Base-by-base conservation (phyloP, 140 eudicot genomes). In the Senecio squalidus region DNA sequence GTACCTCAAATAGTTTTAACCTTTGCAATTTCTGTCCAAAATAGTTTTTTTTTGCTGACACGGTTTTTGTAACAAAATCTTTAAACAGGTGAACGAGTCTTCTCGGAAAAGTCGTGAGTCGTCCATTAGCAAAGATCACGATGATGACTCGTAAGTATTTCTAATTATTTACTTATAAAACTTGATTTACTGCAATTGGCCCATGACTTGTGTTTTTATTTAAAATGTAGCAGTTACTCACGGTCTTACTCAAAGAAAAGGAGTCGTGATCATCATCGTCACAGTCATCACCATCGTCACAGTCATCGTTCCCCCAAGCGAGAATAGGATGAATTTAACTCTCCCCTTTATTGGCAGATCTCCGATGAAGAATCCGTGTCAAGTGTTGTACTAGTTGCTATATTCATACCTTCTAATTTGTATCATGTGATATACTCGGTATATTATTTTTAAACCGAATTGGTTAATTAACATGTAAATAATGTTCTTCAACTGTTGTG, bases 71-170 rank as follows among this genome's bases (percentile, higher is more conserved):
- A 36, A 36, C 43, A 9, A 44, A n/a, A n/a, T n/a, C 27, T 39
- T 69, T 72, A 52, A 43, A 60, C 81, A 80, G 84, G 82, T 53
- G 40, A 75, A 60, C 5, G 79, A 69, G 67, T 71, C 82, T 34
- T 73, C 76, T 33, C 29, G 58, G 33, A 76, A 64, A 68, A 74
- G 67, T 51, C 84, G 68, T 30, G 78, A 69, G 52, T 78, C 89
- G 26, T 76, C 86, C 2, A 48, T 74, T 20, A 67, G 82, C 60
- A 71, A 74, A 70, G 82, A 58, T 22, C 44, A 60, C 14, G 74
- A 64, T 66, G 82, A 82, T 71, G 82, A 79, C 47, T 57, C 39
- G 95, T 85, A 71, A 79, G 95, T 64, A 14, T 33, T n/a, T n/a
- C 13, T 21, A 29, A 15, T 1, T 18, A 7, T 26, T 39, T 49